A percentile compares a stretch with the other conserved stretches of the same genome.
phyloP scores from a whole-genome alignment of 2,329 filamentous ascomycete genomes.

The Ascochyta rabiei region DNA sequence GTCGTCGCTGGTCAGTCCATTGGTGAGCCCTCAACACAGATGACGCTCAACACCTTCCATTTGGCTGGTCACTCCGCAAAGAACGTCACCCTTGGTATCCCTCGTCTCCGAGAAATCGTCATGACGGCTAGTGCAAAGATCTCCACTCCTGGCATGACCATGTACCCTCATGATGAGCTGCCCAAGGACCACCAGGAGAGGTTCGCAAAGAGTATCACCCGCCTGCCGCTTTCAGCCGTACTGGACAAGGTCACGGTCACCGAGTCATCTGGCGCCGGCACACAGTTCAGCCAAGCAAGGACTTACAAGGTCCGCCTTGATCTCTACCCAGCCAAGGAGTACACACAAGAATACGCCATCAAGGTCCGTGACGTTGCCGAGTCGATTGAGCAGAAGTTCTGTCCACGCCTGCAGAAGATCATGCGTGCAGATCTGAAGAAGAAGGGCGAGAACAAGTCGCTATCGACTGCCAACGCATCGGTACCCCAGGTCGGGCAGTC shows the following conservation, averaged over 20 bases:
- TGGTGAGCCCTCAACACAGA: slow-evolving; percentile 96
- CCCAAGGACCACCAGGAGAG: slow-evolving; percentile 70
- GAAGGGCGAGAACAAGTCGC: slow-evolving; percentile 65
- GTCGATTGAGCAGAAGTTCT: slow-evolving; percentile 80
- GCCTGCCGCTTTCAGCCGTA: slow-evolving; percentile 81
- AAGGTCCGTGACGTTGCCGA: slow-evolving; percentile 75
- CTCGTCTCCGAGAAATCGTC: slow-evolving; percentile 92
- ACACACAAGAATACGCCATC: slow-evolving; percentile 85
- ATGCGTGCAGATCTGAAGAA: slow-evolving; percentile 80
- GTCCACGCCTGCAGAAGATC: slow-evolving; percentile 72
- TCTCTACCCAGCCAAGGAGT: slow-evolving; percentile 85
- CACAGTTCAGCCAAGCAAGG: slow-evolving; percentile 74
- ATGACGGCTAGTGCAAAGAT: slow-evolving; percentile 95
- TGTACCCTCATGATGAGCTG: slow-evolving; percentile 77
- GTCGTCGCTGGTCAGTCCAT: slow-evolving; percentile 97
- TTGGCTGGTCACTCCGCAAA: slow-evolving; percentile 97
- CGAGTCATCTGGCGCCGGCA: slow-evolving; percentile 77
- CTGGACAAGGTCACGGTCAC: slow-evolving; percentile 80
- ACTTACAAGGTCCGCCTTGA: slow-evolving; percentile 81
- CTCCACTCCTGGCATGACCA: slow-evolving; percentile 87
- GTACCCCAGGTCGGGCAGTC: slow-evolving; percentile 77
- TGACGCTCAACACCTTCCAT: slow-evolving; percentile 99
- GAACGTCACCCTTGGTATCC: slow-evolving; percentile 98
- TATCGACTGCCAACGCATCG: slow-evolving; percentile 64
- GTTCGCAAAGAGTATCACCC: slow-evolving; percentile 92